These are phyloP conservation scores for Candida golubevii DNA, from an alignment of 805 yeast genomes.

Conservation along the genomic window DNA sequence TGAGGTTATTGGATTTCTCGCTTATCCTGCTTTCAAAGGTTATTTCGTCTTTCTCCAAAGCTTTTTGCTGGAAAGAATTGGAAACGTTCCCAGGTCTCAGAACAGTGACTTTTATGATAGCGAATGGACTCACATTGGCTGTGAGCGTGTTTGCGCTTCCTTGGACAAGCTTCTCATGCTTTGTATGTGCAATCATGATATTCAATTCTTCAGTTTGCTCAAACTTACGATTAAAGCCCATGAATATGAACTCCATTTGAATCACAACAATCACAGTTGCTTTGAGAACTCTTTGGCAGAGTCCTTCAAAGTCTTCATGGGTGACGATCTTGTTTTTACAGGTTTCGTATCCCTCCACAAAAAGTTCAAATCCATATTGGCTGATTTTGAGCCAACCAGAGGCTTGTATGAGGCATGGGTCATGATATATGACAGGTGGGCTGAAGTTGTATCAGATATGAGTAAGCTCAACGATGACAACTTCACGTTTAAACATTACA, in stretches of 20 bases:
- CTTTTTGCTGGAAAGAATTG: conserved; percentile 27
- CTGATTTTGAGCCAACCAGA: conserved; percentile 32
- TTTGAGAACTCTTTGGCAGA: conserved; percentile 21
- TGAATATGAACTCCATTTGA: conserved; percentile 15
- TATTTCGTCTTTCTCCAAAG: conserved; percentile 33
- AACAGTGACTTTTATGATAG: conserved; percentile 13
- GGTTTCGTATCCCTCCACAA: conserved; percentile 75
- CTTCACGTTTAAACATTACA: conserved; percentile 56
- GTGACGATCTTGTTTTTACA: conserved; percentile 55
- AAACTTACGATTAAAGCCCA: conserved; percentile 36
- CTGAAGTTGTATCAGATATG: conserved; percentile 23
- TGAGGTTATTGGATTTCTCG: conserved; percentile 30
- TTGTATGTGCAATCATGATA: conserved; percentile 48
- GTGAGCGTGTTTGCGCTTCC: conserved; percentile 29
- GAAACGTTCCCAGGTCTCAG: conserved; percentile 11
- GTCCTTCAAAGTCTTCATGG: conserved; percentile 23
- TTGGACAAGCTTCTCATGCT: conserved; percentile 50
- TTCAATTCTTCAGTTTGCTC: conserved; percentile 47
- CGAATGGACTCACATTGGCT: conserved; percentile 11
- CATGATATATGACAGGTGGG: conserved; percentile 51
- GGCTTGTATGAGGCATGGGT: conserved; percentile 40
- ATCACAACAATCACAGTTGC: conserved; percentile 6
- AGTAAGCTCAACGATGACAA: conserved; percentile 34
- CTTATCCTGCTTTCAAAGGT: conserved; percentile 34
- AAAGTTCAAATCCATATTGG: conserved; percentile 43